These are phyloP conservation scores for Takashimella tepidaria DNA, from an alignment of 1,284 basidiomycete genomes.

Conservation along the genomic window DNA sequence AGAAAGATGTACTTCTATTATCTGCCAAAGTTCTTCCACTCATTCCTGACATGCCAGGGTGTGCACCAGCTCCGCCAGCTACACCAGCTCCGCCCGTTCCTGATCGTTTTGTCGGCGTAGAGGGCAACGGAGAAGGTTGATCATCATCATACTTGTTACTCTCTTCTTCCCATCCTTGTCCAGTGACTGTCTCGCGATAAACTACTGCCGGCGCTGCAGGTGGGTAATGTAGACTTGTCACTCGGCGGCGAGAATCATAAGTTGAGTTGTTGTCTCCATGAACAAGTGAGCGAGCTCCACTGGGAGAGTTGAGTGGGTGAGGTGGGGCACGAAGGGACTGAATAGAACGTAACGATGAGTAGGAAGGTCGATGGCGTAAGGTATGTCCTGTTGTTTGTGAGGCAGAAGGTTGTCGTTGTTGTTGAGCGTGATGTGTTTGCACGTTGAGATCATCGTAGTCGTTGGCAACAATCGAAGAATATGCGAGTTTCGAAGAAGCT, in stretches of 20 bases:
- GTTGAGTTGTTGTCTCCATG: slow-evolving; percentile 15
- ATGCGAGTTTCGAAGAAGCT: background rate
- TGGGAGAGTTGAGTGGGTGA: slow-evolving; percentile 44
- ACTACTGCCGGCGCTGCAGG: slow-evolving; percentile 41
- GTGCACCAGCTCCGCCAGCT: background rate
- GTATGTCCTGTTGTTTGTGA: background rate
- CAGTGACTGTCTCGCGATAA: slow-evolving; percentile 31
- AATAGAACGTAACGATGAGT: slow-evolving; percentile 38
- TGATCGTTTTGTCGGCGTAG: slow-evolving; percentile 5
- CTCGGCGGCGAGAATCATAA: slow-evolving; percentile 20
- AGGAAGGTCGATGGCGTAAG: slow-evolving; percentile 29
- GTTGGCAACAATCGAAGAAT: slow-evolving; percentile 1
- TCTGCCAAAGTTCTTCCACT: too few relatives aligned
- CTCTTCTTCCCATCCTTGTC: slow-evolving; percentile 31
- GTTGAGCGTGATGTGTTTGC: background rate
- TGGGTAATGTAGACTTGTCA: slow-evolving; percentile 38
- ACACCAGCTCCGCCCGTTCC: slow-evolving; percentile 3
- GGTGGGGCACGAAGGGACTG: slow-evolving; percentile 42
- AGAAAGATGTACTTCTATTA: slow-evolving; percentile 13
- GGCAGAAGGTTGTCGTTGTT: background rate
- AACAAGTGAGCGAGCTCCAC: slow-evolving; percentile 10
- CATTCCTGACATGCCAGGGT: slow-evolving; percentile 6
- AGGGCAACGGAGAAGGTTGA: background rate
- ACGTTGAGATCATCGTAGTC: background rate
- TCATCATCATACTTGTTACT: too few relatives aligned